Percentiles rank a stretch among this genome's conserved stretches.
phyloP scores from a whole-genome alignment of 352 stramenopile species.

The Globisporangium echinulatum region DNA sequence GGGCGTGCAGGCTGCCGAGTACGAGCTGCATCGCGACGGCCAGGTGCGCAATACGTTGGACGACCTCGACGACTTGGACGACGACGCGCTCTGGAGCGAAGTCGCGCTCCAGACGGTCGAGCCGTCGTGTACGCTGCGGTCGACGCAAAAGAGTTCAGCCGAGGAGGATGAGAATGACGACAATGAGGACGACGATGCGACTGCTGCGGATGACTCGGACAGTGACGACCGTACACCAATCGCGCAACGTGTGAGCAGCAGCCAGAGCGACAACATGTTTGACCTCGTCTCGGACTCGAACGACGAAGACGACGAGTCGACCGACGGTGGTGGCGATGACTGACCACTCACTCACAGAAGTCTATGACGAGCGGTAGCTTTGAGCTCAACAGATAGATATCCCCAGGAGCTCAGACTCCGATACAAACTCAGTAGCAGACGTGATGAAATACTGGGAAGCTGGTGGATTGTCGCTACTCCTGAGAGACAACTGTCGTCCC shows the following conservation, averaged over 20 bases:
- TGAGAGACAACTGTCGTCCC: neutral
- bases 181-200: constrained; percentile 9
- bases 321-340: constrained; percentile 2
- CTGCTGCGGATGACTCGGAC: neutral
- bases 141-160: constrained; percentile 46
- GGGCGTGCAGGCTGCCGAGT: constrained; percentile 28
- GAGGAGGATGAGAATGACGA: constrained; percentile 17
- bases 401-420: too few species aligned
- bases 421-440: neutral
- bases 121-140: constrained; percentile 37
- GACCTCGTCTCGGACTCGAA: constrained; percentile 61
- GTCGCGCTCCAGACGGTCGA: constrained; percentile 41
- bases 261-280: constrained; percentile 17
- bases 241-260: constrained; percentile 3
- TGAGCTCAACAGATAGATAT: neutral
- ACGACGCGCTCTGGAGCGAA: constrained; percentile 52
- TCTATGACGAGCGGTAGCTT: constrained; percentile 11
- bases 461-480: constrained; percentile 52
- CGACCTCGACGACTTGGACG: constrained; percentile 22
- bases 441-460: constrained; percentile 34
- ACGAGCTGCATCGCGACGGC: neutral
- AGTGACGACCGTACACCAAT: neutral
- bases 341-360: constrained; percentile 15
- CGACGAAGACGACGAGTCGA: constrained; percentile 26
- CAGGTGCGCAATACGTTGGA: neutral